A percentile compares a stretch with the other conserved stretches of the same genome.
Conservation (phyloP, 2,329 filamentous ascomycete species). For the Lachnellula occidentalis region DNA sequence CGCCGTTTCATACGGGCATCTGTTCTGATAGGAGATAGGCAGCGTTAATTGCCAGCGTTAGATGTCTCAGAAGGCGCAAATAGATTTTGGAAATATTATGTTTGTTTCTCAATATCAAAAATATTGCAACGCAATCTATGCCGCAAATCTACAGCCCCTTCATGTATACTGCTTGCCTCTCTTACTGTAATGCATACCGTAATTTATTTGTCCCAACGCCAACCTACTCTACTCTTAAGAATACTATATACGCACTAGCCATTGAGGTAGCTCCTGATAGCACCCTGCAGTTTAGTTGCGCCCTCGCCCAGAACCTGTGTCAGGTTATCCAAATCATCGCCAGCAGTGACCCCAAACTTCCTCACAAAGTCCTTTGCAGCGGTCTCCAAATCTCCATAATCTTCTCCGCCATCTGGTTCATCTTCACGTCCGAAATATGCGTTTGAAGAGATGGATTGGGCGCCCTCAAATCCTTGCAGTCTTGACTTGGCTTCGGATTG, state of each 20-base stretch:
- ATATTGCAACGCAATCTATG: constrained; percentile 20
- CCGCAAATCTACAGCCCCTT: constrained; percentile 6
- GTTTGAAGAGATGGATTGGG: constrained; percentile 88
- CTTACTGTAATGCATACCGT: neutral
- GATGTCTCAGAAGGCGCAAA: neutral
- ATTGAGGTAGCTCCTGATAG: constrained; percentile 59
- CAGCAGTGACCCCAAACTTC: constrained; percentile 90
- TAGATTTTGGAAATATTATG: neutral
- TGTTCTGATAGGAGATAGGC: neutral
- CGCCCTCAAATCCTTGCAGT: constrained; percentile 88
- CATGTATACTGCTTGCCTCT: neutral
- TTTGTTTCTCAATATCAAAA: neutral
- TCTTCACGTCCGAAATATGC: constrained; percentile 95
- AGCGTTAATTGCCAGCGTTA: neutral
- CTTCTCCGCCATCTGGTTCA: constrained; percentile 65
- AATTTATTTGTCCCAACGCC: constrained; percentile 10
- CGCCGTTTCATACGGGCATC: neutral
- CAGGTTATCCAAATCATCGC: constrained; percentile 91
- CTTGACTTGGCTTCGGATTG: constrained; percentile 82
- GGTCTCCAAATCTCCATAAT: constrained; percentile 86
- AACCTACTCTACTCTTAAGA: constrained; percentile 1
- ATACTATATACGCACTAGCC: constrained; percentile 37
- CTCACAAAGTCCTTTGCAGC: constrained; percentile 94
- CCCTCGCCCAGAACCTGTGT: constrained; percentile 79
- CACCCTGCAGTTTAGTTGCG: constrained; percentile 74